A percentile compares a stretch with the other conserved stretches of the same genome.
phyloP scores from a whole-genome alignment of 2,329 filamentous ascomycete species.

The Cladobotryum mycophilum region DNA sequence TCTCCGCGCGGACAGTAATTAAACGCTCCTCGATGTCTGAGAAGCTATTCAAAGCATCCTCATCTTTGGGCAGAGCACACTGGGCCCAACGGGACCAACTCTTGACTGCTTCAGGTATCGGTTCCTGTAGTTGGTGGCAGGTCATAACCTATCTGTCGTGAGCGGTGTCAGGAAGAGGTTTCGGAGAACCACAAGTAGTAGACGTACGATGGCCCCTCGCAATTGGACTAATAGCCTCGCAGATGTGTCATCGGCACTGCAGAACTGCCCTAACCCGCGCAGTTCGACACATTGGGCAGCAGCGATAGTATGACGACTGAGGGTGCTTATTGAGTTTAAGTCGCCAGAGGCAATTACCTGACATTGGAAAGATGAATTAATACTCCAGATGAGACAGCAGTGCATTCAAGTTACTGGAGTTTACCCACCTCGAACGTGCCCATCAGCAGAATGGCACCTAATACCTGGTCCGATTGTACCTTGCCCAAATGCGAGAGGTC shows the following conservation, averaged over 20 bases:
- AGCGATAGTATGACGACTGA: conserved; percentile 15
- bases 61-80: background rate
- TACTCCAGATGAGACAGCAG: no score
- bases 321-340: conserved; percentile 14
- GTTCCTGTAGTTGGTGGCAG: conserved; percentile 19
- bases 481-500: conserved; percentile 11
- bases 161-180: background rate
- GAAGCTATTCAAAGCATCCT: conserved; percentile 10
- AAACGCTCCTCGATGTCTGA: conserved; percentile 13
- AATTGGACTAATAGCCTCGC: conserved; percentile 16
- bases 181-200: no score
- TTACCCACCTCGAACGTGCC: conserved; percentile 16
- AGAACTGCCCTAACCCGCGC: conserved; percentile 16
- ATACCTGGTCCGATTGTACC: conserved; percentile 15
- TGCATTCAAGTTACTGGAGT: background rate
- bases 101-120: conserved; percentile 14
- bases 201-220: conserved; percentile 14
- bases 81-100: conserved; percentile 18
- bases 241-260: conserved; percentile 6
- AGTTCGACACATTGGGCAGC: conserved; percentile 18
- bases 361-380: background rate
- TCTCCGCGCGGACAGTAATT: no score
- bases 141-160: conserved; percentile 11
- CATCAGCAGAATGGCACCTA: conserved; percentile 17
- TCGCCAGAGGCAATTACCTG: conserved; percentile 16